Evolutionary conservation across 1,284 basidiomycete genomes (phyloP), one percentile per base, ranked within the genome.

Genomic region (Tylopilus sp.): DNA sequence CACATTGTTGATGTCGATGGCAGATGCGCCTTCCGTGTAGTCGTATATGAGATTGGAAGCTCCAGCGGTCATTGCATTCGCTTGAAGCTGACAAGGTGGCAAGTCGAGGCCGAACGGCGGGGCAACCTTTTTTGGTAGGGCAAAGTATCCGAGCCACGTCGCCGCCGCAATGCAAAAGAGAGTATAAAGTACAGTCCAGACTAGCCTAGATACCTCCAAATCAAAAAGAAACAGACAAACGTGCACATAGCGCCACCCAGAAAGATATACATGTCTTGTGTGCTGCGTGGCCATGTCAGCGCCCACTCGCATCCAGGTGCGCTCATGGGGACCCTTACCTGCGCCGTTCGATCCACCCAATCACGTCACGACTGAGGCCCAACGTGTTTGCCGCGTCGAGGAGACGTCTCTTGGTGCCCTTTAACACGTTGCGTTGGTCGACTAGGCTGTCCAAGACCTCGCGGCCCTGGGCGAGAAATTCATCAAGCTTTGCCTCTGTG

Each of bases 181-280:
- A 15, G 25, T 44, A 34, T 21, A 46, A 7, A 36, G 18, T n/a
- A 51, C 18, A 34, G 40, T 62, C 34, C 46, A 2, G 11, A 39
- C 75, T 68, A 95, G 54, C 92, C 93, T 39, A 97, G 72, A 67
- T 92, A 96, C 59, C 81, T 81, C 84, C 89, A 90, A 59, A 96
- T 96, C 53, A 90, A 68, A 73, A 80, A 94, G 74, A 97, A 97
- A 69, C 85, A 91, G 67, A 94, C 76, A 65, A 97, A 86, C 3
- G 92, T 96, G 63, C 91, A 81, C n/a, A 86, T 68, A 1, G 85
- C 86, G 8, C 93, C 94, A 7, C 71, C 84, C 39, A 88, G 70
- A 70, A 97, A 93, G 57, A 97, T 94, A 58, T 91, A 94, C 74
- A 86, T 91, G 64, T 97, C 94, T 67, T 95, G 92, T 34, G 86